Percentiles rank a stretch among this genome's conserved stretches.
These are phyloP conservation scores for Abelmoschus esculentus DNA, from an alignment of 345 rosid genomes.

Conservation along the genomic window DNA sequence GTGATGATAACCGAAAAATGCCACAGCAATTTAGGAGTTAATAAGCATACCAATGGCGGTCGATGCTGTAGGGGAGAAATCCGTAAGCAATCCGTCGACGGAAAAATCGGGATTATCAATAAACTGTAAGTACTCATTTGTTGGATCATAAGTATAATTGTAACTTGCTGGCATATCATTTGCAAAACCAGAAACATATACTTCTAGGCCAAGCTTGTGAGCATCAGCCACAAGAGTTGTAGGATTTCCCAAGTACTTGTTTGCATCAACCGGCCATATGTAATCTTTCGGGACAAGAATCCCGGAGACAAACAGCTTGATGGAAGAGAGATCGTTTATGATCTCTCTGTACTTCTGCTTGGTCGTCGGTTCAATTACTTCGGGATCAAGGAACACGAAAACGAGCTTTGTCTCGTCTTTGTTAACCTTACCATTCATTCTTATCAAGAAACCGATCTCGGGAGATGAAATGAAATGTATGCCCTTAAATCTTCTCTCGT, in stretches of 20 bases:
- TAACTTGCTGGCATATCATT: slow-evolving; percentile 46
- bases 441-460: slow-evolving; percentile 70
- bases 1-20: not conserved
- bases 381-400: slow-evolving; percentile 27
- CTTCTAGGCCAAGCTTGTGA: slow-evolving; percentile 61
- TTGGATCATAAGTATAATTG: slow-evolving; percentile 70
- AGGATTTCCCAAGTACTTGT: slow-evolving; percentile 43
- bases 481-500: slow-evolving; percentile 13
- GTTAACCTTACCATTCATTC: slow-evolving; percentile 35
- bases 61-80: slow-evolving; percentile 81
- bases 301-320: slow-evolving; percentile 66
- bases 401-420: slow-evolving; percentile 43
- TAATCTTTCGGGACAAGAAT: slow-evolving; percentile 64
- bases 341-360: slow-evolving; percentile 45
- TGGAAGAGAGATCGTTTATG: slow-evolving; percentile 34
- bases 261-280: slow-evolving; percentile 49
- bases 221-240: slow-evolving; percentile 71
- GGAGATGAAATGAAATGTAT: slow-evolving; percentile 53
- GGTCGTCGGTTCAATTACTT: slow-evolving; percentile 63
- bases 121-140: slow-evolving; percentile 58
- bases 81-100: slow-evolving; percentile 75
- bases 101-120: slow-evolving; percentile 47
- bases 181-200: slow-evolving; percentile 70
- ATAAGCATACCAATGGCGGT: slow-evolving; percentile 47
- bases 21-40: not conserved